Percentiles rank a stretch among this genome's conserved stretches.
Evolutionary conservation across 208 protist species (phyloP).

Genomic region (Naegleria fowleri): DNA sequence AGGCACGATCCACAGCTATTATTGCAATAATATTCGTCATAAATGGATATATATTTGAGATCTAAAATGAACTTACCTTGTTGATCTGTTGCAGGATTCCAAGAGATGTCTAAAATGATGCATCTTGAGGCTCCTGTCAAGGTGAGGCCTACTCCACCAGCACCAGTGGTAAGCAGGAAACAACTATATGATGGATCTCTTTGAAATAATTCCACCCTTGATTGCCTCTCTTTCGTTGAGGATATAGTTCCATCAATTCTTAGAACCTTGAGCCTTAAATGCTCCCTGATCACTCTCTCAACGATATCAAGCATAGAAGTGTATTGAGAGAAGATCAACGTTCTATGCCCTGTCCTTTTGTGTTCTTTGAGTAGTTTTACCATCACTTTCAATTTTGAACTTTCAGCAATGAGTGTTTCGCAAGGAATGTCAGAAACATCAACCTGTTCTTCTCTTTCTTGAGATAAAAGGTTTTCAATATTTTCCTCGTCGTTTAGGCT

Average conservation of each 20-base stretch:
- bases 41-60: neutral
- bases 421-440: neutral
- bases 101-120: conserved; percentile 91
- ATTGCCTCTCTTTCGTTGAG: conserved; percentile 23
- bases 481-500: neutral
- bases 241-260: conserved; percentile 14
- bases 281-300: neutral
- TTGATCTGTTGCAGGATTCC: conserved; percentile 89
- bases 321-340: conserved; percentile 18
- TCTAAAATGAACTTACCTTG: conserved; percentile 57
- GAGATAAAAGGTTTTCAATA: neutral
- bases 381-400: neutral
- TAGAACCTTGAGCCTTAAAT: neutral
- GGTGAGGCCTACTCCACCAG: conserved; percentile 94
- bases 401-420: neutral
- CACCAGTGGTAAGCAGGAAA: conserved; percentile 90
- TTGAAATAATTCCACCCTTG: conserved; percentile 75
- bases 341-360: neutral
- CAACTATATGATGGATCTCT: conserved; percentile 51
- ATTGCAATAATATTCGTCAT: neutral
- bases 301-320: conserved; percentile 13
- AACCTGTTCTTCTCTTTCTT: neutral
- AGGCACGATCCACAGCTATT: conserved; percentile 81
- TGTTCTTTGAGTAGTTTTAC: neutral
- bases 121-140: conserved; percentile 86